Conservation (phyloP, 1,139 yeast genomes). For the Scheffersomyces titani region DNA sequence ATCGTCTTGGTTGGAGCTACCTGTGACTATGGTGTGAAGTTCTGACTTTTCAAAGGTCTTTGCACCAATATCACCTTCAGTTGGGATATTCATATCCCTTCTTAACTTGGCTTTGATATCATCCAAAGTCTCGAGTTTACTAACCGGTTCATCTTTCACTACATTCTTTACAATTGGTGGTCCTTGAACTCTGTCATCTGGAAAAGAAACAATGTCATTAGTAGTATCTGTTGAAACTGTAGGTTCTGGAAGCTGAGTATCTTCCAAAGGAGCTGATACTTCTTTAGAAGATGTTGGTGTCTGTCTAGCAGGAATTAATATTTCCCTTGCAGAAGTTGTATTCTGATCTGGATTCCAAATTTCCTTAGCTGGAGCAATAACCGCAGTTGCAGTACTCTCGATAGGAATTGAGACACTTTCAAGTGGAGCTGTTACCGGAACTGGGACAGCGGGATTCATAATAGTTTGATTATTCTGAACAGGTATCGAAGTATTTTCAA, state of each 20-base stretch:
- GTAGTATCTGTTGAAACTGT: not conserved
- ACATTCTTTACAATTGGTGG: not conserved
- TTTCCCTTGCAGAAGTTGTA: too few species aligned
- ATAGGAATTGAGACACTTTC: not conserved
- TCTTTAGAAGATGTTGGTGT: not conserved
- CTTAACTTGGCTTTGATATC: not conserved
- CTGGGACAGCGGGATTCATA: too few species aligned
- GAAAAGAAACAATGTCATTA: not conserved
- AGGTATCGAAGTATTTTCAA: not conserved
- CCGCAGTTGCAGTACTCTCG: not conserved
- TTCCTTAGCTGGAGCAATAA: not conserved
- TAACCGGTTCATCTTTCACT: not conserved
- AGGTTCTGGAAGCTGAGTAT: not conserved
- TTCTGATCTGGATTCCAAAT: too few species aligned
- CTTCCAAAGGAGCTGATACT: not conserved
- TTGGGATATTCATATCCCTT: not conserved
- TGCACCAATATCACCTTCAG: not conserved
- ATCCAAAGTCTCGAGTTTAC: not conserved
- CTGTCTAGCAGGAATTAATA: not conserved
- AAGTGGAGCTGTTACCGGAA: not conserved
- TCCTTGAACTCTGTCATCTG: not conserved
- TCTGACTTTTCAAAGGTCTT: not conserved
- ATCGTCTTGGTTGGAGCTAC: not conserved
- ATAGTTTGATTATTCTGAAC: too few species aligned
- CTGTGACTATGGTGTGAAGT: not conserved